phyloP scores from a whole-genome alignment of 106 monocot genomes.

The Dendrobium chrysotoxum region DNA sequence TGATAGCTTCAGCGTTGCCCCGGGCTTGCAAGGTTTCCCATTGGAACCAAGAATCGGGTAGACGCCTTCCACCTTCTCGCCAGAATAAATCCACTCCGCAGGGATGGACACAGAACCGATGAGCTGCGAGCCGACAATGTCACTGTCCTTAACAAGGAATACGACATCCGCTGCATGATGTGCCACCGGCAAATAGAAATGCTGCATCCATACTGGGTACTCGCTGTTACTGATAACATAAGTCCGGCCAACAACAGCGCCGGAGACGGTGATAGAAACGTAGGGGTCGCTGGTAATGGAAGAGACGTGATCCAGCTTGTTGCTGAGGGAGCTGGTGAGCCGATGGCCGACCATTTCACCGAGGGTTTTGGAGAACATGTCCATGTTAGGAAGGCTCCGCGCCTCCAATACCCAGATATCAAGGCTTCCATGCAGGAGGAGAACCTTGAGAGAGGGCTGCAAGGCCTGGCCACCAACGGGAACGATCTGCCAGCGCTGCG shows the following conservation, averaged over 20 bases:
- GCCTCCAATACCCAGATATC: conserved; percentile 65
- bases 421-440: conserved; percentile 76
- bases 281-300: conserved; percentile 91
- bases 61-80: conserved; percentile 55
- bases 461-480: neutral
- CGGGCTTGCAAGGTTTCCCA: conserved; percentile 67
- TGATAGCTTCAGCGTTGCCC: conserved; percentile 56
- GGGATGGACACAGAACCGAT: conserved; percentile 73
- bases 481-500: conserved; percentile 13
- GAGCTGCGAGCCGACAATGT: conserved; percentile 71
- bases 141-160: conserved; percentile 81
- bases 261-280: conserved; percentile 45
- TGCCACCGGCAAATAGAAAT: conserved; percentile 76
- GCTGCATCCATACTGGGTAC: conserved; percentile 87
- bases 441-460: conserved; percentile 43
- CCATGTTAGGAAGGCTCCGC: conserved; percentile 72
- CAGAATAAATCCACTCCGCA: conserved; percentile 41
- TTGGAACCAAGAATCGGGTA: conserved; percentile 56
- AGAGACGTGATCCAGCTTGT: conserved; percentile 33
- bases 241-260: conserved; percentile 61
- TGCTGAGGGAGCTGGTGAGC: conserved; percentile 27
- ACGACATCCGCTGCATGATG: conserved; percentile 56
- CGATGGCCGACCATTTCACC: conserved; percentile 49
- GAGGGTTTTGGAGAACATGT: conserved; percentile 77
- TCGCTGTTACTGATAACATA: conserved; percentile 80